Evolutionary conservation across 2,329 filamentous ascomycete species (phyloP), one percentile per base, ranked within the genome.

Genomic region (Botrytis aclada): DNA sequence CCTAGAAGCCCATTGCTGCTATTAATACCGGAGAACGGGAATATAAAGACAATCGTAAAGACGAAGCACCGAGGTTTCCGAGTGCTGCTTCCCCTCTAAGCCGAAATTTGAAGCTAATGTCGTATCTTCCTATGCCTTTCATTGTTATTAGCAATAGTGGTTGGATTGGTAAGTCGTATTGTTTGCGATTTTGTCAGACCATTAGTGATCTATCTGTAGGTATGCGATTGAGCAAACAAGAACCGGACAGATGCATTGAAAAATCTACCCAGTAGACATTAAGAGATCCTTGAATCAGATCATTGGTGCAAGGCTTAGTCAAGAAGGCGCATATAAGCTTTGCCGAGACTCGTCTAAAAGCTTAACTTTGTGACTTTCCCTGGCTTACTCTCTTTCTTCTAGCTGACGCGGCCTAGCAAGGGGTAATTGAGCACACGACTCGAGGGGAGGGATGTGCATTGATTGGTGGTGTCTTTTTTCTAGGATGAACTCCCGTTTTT

Each of bases 401-500:
- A 54, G 64, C 64, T 66, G 64, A 66, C 64, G 64, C 64, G 64
- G 45, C 64, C 45, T 56, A 67, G 51, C 64, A 54, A 67, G 45
- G 64, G 64, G 12, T 12, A 25, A n/a, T 51, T 39, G 25, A 54
- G 37, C 22, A 37, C 16, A 54, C 45, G 63, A 39, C 32, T 51
- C 29, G 39, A 64, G 9, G n/a, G 6, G n/a, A 39, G 37, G 60
- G 14, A 47, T 65, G 32, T 47, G 63, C 16, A 65, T 47, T 22
- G n/a, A 65, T 65, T 51, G 43, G 43, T 51, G 37, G 25, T 63
- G 25, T 60, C 16, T 34, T 22, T 41, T 41, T 63, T 63, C 34
- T 37, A n/a, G 58, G 58, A 41, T 20, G 34, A 18, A 41, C 37
- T 62, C 25, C 34, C 34, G 16, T n/a, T 62, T 37, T 16, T 1